These are phyloP conservation scores for Annulohypoxylon bovei DNA, from an alignment of 495 filamentous ascomycete species.

Conservation along the genomic window DNA sequence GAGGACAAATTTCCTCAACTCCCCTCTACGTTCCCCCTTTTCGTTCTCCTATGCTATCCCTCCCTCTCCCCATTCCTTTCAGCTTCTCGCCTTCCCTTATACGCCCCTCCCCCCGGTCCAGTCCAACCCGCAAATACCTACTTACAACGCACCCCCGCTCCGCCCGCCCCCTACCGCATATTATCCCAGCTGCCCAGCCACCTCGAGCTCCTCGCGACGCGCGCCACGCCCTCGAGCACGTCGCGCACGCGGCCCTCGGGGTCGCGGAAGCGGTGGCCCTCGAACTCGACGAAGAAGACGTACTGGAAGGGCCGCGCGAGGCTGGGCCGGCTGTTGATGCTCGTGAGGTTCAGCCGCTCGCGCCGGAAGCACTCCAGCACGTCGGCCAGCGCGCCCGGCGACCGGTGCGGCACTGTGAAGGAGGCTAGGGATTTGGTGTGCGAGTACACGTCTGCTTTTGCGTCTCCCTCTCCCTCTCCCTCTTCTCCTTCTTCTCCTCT, in stretches of 20 bases:
- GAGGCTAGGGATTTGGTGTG: slow-evolving; percentile 76
- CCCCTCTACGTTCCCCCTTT: slow-evolving; percentile 3
- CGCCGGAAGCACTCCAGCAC: slow-evolving; percentile 80
- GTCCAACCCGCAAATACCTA: no score
- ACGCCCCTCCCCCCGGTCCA: no score
- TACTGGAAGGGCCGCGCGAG: slow-evolving; percentile 83
- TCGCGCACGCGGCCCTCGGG: slow-evolving; percentile 61
- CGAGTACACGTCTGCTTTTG: slow-evolving; percentile 23
- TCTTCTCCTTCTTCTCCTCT: slow-evolving; percentile 17
- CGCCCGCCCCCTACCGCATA: slow-evolving; percentile 38
- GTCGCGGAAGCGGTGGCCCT: slow-evolving; percentile 63
- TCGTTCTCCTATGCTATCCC: not conserved
- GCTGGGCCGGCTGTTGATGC: slow-evolving; percentile 87
- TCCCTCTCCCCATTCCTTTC: not conserved
- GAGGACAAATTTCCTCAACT: not conserved
- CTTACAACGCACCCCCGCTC: no score
- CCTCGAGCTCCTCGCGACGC: slow-evolving; percentile 56
- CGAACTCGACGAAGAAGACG: slow-evolving; percentile 93
- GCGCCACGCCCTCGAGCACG: slow-evolving; percentile 56
- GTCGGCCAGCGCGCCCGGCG: slow-evolving; percentile 82
- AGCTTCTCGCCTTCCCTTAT: not conserved
- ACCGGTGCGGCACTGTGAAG: slow-evolving; percentile 82
- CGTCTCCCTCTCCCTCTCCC: slow-evolving; percentile 33
- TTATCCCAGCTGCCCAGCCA: slow-evolving; percentile 67
- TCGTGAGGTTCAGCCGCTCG: slow-evolving; percentile 82